These are phyloP conservation scores for Chlorella sp. DNA, from an alignment of 139 green algal genomes.

Conservation along the genomic window DNA sequence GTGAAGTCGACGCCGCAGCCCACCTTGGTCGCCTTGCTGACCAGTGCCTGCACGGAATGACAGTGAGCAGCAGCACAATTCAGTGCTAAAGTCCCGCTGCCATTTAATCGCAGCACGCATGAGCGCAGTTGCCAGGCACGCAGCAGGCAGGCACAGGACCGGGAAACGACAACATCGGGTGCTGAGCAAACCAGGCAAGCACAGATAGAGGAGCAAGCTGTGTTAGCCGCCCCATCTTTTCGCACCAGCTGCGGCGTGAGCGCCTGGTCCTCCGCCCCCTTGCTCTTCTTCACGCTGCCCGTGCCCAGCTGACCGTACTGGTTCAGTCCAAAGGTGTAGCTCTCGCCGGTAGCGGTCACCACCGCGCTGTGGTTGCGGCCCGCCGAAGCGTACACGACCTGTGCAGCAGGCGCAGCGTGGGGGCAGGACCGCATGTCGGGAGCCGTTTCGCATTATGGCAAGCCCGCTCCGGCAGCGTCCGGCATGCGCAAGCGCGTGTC, in stretches of 20 bases:
- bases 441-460: too few species aligned
- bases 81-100: too few species aligned
- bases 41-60: constrained; percentile 40
- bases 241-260: constrained; percentile 1
- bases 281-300: constrained; percentile 72
- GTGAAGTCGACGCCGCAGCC: constrained; percentile 93
- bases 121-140: too few species aligned
- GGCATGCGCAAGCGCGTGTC: too few species aligned
- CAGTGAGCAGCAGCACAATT: too few species aligned
- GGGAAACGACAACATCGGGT: too few species aligned
- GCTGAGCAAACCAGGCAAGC: too few species aligned
- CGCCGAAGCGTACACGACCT: constrained; percentile 51
- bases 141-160: too few species aligned
- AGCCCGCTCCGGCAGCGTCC: too few species aligned
- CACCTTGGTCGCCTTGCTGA: constrained; percentile 68
- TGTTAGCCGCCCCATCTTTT: not conserved
- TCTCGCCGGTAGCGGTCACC: constrained; percentile 55
- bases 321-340: constrained; percentile 86
- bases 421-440: too few species aligned
- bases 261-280: constrained; percentile 44
- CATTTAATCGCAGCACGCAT: too few species aligned
- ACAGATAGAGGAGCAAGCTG: not conserved
- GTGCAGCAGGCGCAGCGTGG: not conserved
- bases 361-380: constrained; percentile 83
- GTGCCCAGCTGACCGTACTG: constrained; percentile 84